Base-by-base conservation (phyloP, 345 rosid species). In the Schrenkiella parvula region DNA sequence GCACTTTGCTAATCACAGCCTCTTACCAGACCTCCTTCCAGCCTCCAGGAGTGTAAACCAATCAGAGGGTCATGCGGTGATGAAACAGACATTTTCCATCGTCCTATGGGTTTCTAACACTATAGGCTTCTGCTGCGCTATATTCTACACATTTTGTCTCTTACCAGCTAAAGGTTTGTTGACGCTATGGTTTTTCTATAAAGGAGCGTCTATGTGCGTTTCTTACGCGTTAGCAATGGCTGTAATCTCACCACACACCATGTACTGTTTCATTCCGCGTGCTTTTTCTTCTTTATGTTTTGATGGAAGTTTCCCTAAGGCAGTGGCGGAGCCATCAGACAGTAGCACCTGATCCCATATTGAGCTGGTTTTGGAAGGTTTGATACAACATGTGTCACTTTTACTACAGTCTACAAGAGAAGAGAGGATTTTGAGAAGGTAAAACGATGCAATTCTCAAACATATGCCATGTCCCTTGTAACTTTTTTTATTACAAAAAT, bases 21-120 rank as follows among this genome's bases (percentile, higher is more conserved):
- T 65, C 72, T 37, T 73, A 73, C 22, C 78, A 73, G 52, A 73
- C 66, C 10, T 59, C 53, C 0, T 60, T 65, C 26, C 78, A 73
- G 66, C 72, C 78, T 56, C 78, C 72, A 0, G 71, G 72, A 35
- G 78, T 28, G 25, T 65, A 47, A 18, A 65, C 44, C 72, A 65
- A 65, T 35, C 78, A 0, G 60, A 6, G 9, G 51, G 21, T 7
- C n/a, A 63, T 41, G 56, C 64, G 6, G 35, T 44, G 19, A 73
- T 55, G 77, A 73, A 64, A 17, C 50, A 55, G 14, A 0, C 18
- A 6, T 56, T 64, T 34, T 73, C 44, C 52, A 73, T 64, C 26
- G 2, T 56, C 10, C 60, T 73, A 2, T 65, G 71, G 77, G 0
- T 55, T 46, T 56, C 15, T 51, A 73, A 73, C 71, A 73, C 77